Evolutionary conservation across 2,329 filamentous ascomycete species (phyloP), one percentile per base, ranked within the genome.

Genomic region (Plenodomus biglobosus): DNA sequence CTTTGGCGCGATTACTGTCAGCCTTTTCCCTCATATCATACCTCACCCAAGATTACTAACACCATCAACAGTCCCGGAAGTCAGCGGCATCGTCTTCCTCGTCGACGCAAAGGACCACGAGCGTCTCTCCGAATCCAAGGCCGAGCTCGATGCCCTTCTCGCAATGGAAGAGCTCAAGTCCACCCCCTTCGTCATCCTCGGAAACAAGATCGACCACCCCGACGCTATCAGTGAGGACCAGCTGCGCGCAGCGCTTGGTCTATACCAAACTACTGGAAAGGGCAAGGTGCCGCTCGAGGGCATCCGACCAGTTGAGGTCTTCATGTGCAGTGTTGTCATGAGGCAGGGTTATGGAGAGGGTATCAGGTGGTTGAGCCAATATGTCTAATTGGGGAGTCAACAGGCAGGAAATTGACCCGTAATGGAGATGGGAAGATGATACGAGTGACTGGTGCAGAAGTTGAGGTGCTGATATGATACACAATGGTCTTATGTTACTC

Each of bases 151-250:
- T 70, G 91, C 73, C 8, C 87, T 97, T 43, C 83, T 99, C 61
- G 85, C 89, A 55, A 96, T 99, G 92, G 94, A 99, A 78, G 92
- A 97, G 72, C 84, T 99, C 34, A 80, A 85, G 72, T 96, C 95
- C 81, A 94, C 96, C 8, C 94, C 94, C 45, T 97, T 97, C 75
- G 84, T 97, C 53, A 85, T 99, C 64, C 84, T 99, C 56, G 94
- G 94, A 65, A 99, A 99, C 85, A 99, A 99, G 85, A 99, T 99
- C 74, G 94, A 99, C 75, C 92, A 97, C 79, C 92, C 92, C 44
- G 88, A 95, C 63, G 94, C 94, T 55, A 86, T 97, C 45, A 92
- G 88, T 59, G 94, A 99, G 81, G 92, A 97, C 66, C 90, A 96
- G 78, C 83, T 97, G 69, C 85, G 94, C 74, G 87, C 92, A 72